phyloP scores from a whole-genome alignment of 75 land plant species.

The Cunninghamia lanceolata region DNA sequence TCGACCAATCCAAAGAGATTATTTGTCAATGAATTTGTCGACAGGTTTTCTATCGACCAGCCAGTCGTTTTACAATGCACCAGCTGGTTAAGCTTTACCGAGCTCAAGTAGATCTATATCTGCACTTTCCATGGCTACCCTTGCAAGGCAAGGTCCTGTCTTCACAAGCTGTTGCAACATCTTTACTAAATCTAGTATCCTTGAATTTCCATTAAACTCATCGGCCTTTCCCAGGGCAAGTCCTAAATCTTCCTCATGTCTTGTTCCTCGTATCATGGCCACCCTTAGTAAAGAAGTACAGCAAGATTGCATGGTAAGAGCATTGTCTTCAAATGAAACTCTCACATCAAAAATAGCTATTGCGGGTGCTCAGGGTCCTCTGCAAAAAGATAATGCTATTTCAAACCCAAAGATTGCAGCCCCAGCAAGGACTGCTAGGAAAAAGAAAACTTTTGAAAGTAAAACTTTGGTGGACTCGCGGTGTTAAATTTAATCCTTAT shows the following conservation, averaged over 20 bases:
- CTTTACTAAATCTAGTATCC: not conserved
- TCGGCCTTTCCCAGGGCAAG: not conserved
- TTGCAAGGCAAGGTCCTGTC: not conserved
- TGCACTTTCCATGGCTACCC: not conserved
- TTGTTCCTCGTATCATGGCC: not conserved
- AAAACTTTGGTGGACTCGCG: constrained; percentile 37
- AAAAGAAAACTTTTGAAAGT: not conserved
- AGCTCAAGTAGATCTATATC: not conserved
- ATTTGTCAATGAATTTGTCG: too few relatives aligned
- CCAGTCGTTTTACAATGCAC: too few relatives aligned
- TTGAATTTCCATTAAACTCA: not conserved
- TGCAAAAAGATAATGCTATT: constrained; percentile 6
- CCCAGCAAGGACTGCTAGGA: not conserved
- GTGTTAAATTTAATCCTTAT: constrained; percentile 54
- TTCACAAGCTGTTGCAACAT: not conserved
- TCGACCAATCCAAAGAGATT: too few relatives aligned
- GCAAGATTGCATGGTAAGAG: not conserved
- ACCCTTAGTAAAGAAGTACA: not conserved
- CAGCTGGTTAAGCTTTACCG: too few relatives aligned
- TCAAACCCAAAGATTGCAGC: not conserved
- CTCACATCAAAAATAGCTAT: not conserved
- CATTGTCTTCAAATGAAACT: not conserved
- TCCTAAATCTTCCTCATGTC: not conserved
- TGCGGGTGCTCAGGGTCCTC: not conserved
- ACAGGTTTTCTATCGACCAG: too few relatives aligned